These are phyloP conservation scores for Vicia faba DNA, from an alignment of 306 rosid species.

Conservation along the genomic window DNA sequence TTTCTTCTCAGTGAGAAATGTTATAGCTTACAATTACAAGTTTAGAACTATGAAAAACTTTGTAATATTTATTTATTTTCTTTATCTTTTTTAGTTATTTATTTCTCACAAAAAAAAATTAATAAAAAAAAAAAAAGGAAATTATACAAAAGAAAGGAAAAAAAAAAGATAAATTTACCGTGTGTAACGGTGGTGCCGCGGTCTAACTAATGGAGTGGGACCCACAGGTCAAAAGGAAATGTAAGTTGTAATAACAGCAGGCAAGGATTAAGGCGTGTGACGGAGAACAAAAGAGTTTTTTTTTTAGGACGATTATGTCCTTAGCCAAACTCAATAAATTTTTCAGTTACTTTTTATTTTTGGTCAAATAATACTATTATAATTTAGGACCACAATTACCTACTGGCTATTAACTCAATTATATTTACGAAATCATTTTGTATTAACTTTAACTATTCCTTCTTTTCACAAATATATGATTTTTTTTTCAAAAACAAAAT, in stretches of 20 bases:
- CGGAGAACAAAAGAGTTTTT: neutral
- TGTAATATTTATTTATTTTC: neutral
- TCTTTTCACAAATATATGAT: too few species aligned
- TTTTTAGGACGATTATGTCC: neutral
- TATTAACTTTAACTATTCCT: too few species aligned
- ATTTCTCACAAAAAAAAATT: neutral
- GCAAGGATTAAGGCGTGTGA: constrained; percentile 25
- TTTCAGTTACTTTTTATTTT: too few species aligned
- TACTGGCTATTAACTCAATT: too few species aligned
- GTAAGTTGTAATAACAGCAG: neutral
- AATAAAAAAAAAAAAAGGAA: too few species aligned
- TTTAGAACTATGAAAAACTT: neutral
- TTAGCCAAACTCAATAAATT: neutral
- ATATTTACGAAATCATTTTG: too few species aligned
- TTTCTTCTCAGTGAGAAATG: constrained; percentile 5
- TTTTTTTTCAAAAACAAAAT: too few species aligned
- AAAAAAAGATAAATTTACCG: constrained; percentile 4
- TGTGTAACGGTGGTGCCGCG: constrained; percentile 30
- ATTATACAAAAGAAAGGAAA: neutral
- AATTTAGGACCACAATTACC: too few species aligned
- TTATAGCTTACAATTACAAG: too few species aligned
- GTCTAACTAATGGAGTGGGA: constrained; percentile 18
- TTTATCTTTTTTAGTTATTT: neutral
- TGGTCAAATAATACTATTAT: too few species aligned
- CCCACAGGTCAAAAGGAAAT: constrained; percentile 31